Evolutionary conservation across 2,329 filamentous ascomycete species (phyloP).

Genomic region (Myotisia sp.): DNA sequence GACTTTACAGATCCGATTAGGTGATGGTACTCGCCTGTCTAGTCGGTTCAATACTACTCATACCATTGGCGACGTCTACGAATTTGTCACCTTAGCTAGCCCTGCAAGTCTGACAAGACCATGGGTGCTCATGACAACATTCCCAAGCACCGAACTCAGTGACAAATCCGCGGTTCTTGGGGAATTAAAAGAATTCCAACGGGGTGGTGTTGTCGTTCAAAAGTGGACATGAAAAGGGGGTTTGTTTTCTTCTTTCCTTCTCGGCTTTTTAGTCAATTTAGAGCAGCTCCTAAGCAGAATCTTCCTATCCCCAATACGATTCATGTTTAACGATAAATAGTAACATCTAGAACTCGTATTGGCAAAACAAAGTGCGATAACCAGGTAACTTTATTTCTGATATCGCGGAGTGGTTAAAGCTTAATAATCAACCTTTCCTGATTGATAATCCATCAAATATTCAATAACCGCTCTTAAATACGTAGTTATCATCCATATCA

Average conservation of each 20-base stretch:
- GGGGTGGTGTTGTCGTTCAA: constrained; percentile 38
- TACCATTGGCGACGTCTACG: constrained; percentile 51
- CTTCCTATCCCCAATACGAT: no score
- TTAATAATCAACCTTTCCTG: constrained; percentile 1
- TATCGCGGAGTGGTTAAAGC: not conserved
- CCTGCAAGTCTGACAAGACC: constrained; percentile 35
- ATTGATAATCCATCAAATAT: constrained; percentile 4
- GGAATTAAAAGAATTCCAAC: constrained; percentile 36
- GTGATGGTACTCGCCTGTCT: constrained; percentile 46
- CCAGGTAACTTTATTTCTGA: not conserved
- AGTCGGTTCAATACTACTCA: constrained; percentile 52
- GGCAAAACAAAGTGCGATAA: no score
- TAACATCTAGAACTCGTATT: no score
- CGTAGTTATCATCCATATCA: no score
- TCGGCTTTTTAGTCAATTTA: not conserved
- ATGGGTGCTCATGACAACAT: constrained; percentile 52
- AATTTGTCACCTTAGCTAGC: constrained; percentile 43
- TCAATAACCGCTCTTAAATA: no score
- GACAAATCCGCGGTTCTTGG: constrained; percentile 37
- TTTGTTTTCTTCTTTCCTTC: not conserved
- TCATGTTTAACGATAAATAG: no score
- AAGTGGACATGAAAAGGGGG: constrained; percentile 25
- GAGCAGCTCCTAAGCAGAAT: not conserved
- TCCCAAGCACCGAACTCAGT: constrained; percentile 47
- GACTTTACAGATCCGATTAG: constrained; percentile 48